Evolutionary conservation across 495 filamentous ascomycete genomes (phyloP).

Genomic region (Recurvomyces mirabilis): DNA sequence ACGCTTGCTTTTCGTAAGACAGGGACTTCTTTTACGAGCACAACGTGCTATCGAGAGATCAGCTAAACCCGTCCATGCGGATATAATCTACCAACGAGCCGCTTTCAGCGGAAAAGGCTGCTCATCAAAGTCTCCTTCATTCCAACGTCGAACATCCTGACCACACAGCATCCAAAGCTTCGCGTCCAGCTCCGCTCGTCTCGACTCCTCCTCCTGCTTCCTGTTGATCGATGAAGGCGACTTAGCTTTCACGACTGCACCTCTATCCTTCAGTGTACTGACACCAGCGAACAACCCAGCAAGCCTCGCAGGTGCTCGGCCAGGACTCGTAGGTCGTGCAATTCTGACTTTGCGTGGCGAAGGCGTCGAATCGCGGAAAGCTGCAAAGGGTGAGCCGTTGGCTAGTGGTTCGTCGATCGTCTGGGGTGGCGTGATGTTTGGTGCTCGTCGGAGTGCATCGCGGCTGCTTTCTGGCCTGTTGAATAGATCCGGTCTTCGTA

Average conservation of each 20-base stretch:
- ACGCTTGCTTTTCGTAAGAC: too few species aligned
- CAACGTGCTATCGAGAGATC: too few species aligned
- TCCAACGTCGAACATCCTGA: constrained; percentile 24
- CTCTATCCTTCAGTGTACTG: neutral
- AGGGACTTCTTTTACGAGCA: too few species aligned
- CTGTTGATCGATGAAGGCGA: constrained; percentile 19
- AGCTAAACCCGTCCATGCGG: too few species aligned
- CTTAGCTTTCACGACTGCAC: constrained; percentile 11
- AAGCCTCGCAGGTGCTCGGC: neutral
- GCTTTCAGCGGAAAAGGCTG: constrained; percentile 10
- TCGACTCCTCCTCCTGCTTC: constrained; percentile 9
- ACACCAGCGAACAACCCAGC: neutral
- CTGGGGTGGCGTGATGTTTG: constrained; percentile 11
- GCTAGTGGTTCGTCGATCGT: constrained; percentile 5
- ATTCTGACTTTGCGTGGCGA: constrained; percentile 8
- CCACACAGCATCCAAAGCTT: constrained; percentile 27
- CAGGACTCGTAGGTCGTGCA: neutral
- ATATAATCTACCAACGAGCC: constrained; percentile 19
- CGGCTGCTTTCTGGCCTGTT: constrained; percentile 14
- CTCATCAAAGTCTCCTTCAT: constrained; percentile 26
- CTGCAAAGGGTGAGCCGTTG: constrained; percentile 7
- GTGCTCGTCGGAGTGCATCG: neutral
- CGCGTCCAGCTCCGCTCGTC: constrained; percentile 20
- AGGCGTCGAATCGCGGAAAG: neutral
- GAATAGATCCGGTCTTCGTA: neutral